Base-by-base conservation (phyloP, 176 grass and related monocot species). In the Oryza glumipatula region DNA sequence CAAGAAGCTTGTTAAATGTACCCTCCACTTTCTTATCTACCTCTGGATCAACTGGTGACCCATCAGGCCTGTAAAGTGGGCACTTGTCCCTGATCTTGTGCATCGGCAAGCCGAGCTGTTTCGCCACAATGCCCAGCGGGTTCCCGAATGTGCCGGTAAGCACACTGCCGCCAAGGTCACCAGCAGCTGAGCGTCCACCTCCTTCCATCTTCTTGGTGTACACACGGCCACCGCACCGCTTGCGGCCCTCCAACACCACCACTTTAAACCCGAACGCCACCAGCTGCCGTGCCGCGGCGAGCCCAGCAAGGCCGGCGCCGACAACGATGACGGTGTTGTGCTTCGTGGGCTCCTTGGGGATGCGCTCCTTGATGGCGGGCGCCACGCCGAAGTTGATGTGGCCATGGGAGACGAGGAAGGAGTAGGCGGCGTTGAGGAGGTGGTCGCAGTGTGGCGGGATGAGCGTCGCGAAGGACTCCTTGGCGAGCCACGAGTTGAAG, bases 151-250 rank as follows among this genome's bases (percentile, higher is more conserved):
- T 95, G 4, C 96, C 96, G 0, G 96, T 99, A 51, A 99, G 88
- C 36, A 99, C 96, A 12, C 96, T 96, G 24, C 93, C 96, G 0
- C 96, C 96, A n/a, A 99, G 89, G 73, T 99, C 96, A 16, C 86
- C 88, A n/a, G 91, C 86, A 65, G 96, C 96, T 17, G 46, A 92
- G 10, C 86, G 91, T 45, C 89, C 88, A 74, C 85, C 58, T 2
- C 93, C 95, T 79, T 99, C 96, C 96, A 99, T 94, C 79, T 87
- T 95, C 87, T 99, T 99, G 2, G 93, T 99, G 75, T 99, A 99
- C 79, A 99, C 96, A 7, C 96, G 86, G 10, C 93, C 96, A 24
- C 96, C 96, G 0, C 91, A 92, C 67, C 96, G 71, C 83, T 96
- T 99, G 76, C 96, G 90, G 6, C 96, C 96, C 71, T 99, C 96